Base-by-base conservation (phyloP, 2,329 filamentous ascomycete genomes). In the Acrocalymma vagum region DNA sequence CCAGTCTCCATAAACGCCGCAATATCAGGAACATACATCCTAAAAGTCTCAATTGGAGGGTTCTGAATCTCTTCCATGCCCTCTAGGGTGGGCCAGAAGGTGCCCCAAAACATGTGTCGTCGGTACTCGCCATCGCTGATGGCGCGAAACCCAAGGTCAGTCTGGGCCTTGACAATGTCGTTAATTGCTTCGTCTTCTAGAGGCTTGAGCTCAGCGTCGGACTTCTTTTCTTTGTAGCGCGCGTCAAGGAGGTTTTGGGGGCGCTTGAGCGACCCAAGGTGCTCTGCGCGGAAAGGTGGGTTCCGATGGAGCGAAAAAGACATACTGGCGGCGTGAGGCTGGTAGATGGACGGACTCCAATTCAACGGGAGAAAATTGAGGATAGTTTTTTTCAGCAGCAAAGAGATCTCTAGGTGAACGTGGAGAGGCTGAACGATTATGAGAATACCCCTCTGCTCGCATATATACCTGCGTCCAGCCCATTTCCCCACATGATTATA, bases 91-190 rank as follows among this genome's bases (percentile, higher is more conserved):
- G 75, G 72, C 67, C 77, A 79, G 62, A 79, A 79, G 15, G 72
- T 72, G 32, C 78, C 77, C 77, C 77, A 80, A 70, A 80, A 79
- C 74, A 79, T 66, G 49, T 67, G 71, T 28, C 43, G 66, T 43
- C 72, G 65, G 58, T 86, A 89, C 69, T 89, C 86, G 58, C 86
- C 86, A 48, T 86, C 85, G 10, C 82, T 83, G 35, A 88, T 72
- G 13, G 79, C 79, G 11, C 78, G 77, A 48, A 86, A 80, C 18
- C 82, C 80, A 34, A 85, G 73, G 35, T 81, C 70, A 48, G 78
- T 69, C 70, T 89, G 86, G 53, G 79, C 75, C 53, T 80, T 71
- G 22, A 88, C 84, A 33, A 87, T 80, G 26, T 83, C 75, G 42
- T 78, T 75, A 60, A 89, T 83, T 42, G 84, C 82, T 39, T 78